A percentile compares a stretch with the other conserved stretches of the same genome.
Evolutionary conservation across 495 filamentous ascomycete genomes (phyloP).

Genomic region (Neurospora tetraspora): DNA sequence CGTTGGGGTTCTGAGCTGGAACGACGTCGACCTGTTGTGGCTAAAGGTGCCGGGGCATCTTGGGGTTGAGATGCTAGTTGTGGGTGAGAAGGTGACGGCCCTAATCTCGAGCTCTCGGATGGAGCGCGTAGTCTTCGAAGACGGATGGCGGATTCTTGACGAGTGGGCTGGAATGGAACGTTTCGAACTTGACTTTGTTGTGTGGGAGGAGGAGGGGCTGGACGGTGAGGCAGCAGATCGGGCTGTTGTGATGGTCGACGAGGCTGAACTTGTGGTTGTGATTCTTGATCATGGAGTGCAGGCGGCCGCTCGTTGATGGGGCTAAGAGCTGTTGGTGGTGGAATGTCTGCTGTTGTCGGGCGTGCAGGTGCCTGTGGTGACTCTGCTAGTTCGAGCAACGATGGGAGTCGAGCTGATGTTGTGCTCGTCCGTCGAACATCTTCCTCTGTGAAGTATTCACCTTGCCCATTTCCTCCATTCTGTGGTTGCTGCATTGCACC

Average conservation of each 20-base stretch:
- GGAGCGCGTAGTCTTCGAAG: slow-evolving; percentile 7
- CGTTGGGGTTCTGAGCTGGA: slow-evolving; percentile 12
- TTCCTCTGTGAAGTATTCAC: background rate
- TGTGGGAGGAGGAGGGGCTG: background rate
- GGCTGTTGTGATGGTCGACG: background rate
- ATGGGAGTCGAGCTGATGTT: background rate
- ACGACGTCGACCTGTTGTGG: slow-evolving; percentile 1
- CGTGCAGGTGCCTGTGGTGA: background rate
- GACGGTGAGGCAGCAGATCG: background rate
- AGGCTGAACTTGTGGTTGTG: background rate
- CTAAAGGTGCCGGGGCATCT: background rate
- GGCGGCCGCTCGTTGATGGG: background rate
- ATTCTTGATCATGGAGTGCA: background rate
- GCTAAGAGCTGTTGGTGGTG: background rate
- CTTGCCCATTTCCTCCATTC: background rate
- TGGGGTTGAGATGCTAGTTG: background rate
- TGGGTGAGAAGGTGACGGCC: background rate
- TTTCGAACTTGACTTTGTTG: background rate
- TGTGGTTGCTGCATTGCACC: background rate
- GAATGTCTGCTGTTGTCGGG: background rate
- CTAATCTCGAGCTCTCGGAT: background rate
- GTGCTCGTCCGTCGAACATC: background rate
- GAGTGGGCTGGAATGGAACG: background rate
- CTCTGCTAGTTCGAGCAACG: background rate
- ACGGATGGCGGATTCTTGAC: slow-evolving; percentile 9